Conservation (phyloP, 371 early-diverging fungal species). For the Neoconidiobolus thromboides region DNA sequence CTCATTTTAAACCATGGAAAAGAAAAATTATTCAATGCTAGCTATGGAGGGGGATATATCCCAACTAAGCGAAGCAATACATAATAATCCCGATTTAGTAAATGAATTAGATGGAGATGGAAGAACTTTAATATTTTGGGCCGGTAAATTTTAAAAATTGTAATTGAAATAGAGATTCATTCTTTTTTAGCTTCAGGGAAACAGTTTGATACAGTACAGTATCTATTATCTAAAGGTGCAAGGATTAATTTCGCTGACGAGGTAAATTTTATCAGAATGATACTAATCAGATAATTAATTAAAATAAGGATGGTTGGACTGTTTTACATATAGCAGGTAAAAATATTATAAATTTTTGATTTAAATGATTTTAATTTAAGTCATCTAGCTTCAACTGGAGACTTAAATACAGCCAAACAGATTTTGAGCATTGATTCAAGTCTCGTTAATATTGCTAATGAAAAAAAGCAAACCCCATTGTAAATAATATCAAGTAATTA, state of each 20-base stretch:
- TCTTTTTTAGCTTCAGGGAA: background rate
- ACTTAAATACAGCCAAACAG: too few relatives aligned
- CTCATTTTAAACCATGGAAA: background rate
- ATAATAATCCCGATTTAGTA: background rate
- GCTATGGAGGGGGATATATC: background rate
- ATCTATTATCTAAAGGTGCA: background rate
- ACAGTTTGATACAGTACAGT: background rate
- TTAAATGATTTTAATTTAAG: too few relatives aligned
- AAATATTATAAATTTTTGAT: background rate
- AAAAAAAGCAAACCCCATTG: too few relatives aligned
- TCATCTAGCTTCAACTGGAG: too few relatives aligned
- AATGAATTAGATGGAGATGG: background rate
- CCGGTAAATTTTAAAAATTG: background rate
- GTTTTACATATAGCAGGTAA: conserved; percentile 2
- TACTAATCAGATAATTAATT: background rate
- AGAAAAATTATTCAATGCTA: background rate
- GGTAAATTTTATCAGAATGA: background rate
- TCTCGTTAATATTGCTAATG: too few relatives aligned
- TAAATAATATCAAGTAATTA: too few relatives aligned
- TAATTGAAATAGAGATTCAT: background rate
- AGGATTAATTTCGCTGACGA: background rate
- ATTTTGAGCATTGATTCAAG: too few relatives aligned
- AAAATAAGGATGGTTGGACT: conserved; percentile 1
- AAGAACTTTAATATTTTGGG: background rate
- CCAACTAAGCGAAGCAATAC: background rate